phyloP scores from a whole-genome alignment of 345 rosid species.

The Populus ilicifolia region DNA sequence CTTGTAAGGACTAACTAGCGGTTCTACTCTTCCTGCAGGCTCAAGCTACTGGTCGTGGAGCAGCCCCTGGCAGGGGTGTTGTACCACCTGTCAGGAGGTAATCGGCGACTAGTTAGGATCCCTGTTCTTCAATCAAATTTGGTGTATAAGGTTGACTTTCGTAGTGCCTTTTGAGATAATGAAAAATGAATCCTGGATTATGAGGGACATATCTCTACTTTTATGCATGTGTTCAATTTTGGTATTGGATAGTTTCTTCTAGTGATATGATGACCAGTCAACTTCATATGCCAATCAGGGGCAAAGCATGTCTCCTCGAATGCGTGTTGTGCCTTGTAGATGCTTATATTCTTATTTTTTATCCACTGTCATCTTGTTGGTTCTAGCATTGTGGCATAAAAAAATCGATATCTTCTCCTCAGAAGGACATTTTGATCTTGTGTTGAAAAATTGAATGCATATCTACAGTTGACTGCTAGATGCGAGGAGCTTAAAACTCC shows the following conservation, averaged over 20 bases:
- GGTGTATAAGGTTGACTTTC: neutral
- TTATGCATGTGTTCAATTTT: neutral
- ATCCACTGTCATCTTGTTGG: too few species aligned
- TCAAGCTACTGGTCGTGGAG: slow-evolving; percentile 82
- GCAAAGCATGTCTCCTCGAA: neutral
- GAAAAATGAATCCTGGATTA: neutral
- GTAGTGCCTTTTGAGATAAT: neutral
- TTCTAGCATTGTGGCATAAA: too few species aligned
- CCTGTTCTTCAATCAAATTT: slow-evolving; percentile 2
- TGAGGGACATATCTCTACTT: neutral
- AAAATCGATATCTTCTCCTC: too few species aligned
- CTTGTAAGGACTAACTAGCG: neutral
- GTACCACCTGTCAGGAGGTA: slow-evolving; percentile 72
- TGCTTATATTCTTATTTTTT: too few species aligned
- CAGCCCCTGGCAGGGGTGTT: slow-evolving; percentile 68
- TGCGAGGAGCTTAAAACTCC: too few species aligned
- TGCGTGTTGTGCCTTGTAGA: neutral
- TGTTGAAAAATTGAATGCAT: too few species aligned
- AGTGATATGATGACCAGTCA: neutral
- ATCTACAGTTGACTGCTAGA: too few species aligned
- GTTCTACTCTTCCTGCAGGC: slow-evolving; percentile 32
- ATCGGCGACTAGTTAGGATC: slow-evolving; percentile 9
- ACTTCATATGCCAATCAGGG: neutral
- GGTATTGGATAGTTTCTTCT: neutral
- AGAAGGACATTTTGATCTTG: too few species aligned